A percentile compares a stretch with the other conserved stretches of the same genome.
These are phyloP conservation scores for Thielaviopsis musarum DNA, from an alignment of 2,329 filamentous ascomycete species.

Conservation along the genomic window DNA sequence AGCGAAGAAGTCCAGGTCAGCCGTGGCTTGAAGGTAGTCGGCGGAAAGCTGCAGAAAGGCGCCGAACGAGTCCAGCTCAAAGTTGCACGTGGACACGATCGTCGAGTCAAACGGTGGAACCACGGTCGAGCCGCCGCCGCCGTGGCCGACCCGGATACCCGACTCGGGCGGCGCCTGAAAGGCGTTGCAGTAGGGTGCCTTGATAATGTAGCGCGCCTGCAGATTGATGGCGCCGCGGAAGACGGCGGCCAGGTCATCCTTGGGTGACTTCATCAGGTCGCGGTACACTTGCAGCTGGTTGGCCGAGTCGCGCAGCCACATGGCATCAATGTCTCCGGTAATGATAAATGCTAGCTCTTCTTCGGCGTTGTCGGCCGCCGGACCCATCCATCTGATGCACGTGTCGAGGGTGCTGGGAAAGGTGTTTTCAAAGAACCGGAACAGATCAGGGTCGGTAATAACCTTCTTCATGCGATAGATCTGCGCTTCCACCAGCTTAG, in stretches of 20 bases:
- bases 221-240: conserved; percentile 58
- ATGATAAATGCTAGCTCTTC: conserved; percentile 62
- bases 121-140: conserved; percentile 12
- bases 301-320: conserved; percentile 75
- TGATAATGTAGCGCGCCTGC: conserved; percentile 49
- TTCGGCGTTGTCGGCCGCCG: conserved; percentile 33
- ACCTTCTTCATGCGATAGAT: conserved; percentile 20
- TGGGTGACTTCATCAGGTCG: conserved; percentile 36
- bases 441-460: conserved; percentile 44
- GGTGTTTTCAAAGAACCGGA: conserved; percentile 66
- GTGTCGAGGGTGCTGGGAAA: conserved; percentile 74
- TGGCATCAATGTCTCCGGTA: conserved; percentile 70
- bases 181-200: conserved; percentile 71
- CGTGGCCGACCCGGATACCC: conserved; percentile 32
- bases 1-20: conserved; percentile 52
- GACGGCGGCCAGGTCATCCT: conserved; percentile 42
- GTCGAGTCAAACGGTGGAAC: conserved; percentile 14
- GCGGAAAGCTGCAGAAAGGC: conserved; percentile 69
- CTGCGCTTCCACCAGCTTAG: conserved; percentile 9
- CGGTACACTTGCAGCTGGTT: conserved; percentile 56
- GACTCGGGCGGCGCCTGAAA: conserved; percentile 76
- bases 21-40: conserved; percentile 57
- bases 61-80: conserved; percentile 76
- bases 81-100: conserved; percentile 71
- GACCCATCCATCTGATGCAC: conserved; percentile 59